Evolutionary conservation across 805 yeast genomes (phyloP), one percentile per base, ranked within the genome.

Genomic region (Myxozyma kluyveri): DNA sequence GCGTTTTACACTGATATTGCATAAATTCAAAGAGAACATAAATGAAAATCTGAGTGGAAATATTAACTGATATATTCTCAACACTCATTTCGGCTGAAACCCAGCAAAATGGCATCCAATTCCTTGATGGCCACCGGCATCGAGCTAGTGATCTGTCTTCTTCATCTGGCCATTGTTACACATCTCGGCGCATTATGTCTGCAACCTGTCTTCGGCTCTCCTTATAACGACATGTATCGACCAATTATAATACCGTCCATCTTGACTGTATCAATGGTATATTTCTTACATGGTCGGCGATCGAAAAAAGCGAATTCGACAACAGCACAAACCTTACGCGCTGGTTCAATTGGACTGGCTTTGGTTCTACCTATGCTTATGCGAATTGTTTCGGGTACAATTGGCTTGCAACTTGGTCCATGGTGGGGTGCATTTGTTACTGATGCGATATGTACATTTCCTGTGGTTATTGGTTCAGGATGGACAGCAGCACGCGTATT

Each of bases 361-460:
- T 31, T 3, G 38, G 42, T 47, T 24, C 51, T 29, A 14, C 39
- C 52, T 1, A 17, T 46, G 27, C n/a, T 37, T 12, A n/a, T 45
- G 4, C 49, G 52, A 3, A 7, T 17, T n/a, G 24, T 41, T 18
- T 45, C 44, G 3, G 18, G 23, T 12, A 14, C 26, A 7, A 12
- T 44, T 2, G 57, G 53, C 3, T 19, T 5, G 41, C 12, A 21
- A 5, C 22, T 53, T 14, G 57, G 57, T 3, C 54, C 54, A 10
- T 44, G 48, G 57, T 17, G 18, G 2, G 57, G 57, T 3, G 45
- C 57, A 12, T 21, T 53, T 5, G 46, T 43, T 18, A 33, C 42
- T 24, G 57, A 53, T 27, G 4, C 17, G 17, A 27, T 49, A 2
- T 26, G 48, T n/a, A 17, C 39, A 1, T 45, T 44, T 45, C 57